A percentile compares a stretch with the other conserved stretches of the same genome.
phyloP scores from a whole-genome alignment of 2,329 filamentous ascomycete species.

The Xylariomycetidae sp. region DNA sequence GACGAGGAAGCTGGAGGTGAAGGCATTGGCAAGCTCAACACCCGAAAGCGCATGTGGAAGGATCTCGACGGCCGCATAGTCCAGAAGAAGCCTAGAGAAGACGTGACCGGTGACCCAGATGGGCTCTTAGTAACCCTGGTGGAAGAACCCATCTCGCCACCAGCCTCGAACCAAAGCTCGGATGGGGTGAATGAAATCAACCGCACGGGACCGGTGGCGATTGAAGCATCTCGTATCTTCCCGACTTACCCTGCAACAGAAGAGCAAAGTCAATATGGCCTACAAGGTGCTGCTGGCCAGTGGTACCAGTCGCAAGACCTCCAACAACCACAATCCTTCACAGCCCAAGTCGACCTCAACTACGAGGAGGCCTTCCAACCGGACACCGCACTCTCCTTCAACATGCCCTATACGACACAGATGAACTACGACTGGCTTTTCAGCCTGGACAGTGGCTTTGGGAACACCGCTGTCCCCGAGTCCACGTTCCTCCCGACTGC shows the following conservation, averaged over 20 bases:
- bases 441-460: constrained; percentile 32
- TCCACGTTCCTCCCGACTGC: neutral
- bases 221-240: no score
- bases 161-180: constrained; percentile 10
- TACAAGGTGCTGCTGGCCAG: constrained; percentile 4
- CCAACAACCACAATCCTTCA: constrained; percentile 5
- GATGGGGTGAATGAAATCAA: constrained; percentile 6
- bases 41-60: constrained; percentile 50
- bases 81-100: constrained; percentile 29
- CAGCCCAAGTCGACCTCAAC: constrained; percentile 12
- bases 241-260: constrained; percentile 5
- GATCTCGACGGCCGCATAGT: constrained; percentile 47
- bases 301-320: constrained; percentile 16
- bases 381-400: constrained; percentile 59
- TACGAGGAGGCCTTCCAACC: constrained; percentile 53
- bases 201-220: constrained; percentile 7
- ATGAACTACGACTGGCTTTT: constrained; percentile 60
- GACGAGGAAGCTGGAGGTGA: constrained; percentile 49
- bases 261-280: constrained; percentile 2
- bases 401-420: constrained; percentile 59
- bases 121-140: neutral
- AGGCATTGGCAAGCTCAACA: constrained; percentile 44
- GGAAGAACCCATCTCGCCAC: constrained; percentile 11
- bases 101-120: neutral
- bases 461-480: constrained; percentile 8